These are phyloP conservation scores for Aristolochia californica DNA, from an alignment of 164 flowering plant genomes.

Conservation along the genomic window DNA sequence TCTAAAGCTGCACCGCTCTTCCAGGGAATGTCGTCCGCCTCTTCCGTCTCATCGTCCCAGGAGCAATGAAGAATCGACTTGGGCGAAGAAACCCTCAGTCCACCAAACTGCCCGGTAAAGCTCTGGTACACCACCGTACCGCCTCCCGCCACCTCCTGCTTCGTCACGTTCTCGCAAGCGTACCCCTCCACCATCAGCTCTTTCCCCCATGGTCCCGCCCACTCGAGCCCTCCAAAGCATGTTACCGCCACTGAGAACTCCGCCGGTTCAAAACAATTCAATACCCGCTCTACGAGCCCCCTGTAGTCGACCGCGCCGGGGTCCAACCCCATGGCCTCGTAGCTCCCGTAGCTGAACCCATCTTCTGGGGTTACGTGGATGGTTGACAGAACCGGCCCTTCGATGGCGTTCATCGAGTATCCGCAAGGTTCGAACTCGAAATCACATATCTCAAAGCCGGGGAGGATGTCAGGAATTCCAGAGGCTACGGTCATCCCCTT, in stretches of 20 bases:
- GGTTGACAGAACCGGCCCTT: conserved; percentile 44
- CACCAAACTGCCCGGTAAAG: conserved; percentile 11
- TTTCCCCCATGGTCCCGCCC: conserved; percentile 15
- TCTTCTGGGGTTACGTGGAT: conserved; percentile 84
- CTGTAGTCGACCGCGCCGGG: conserved; percentile 13
- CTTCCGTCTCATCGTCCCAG: conserved; percentile 22
- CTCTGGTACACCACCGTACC: conserved; percentile 28
- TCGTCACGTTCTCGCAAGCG: conserved; percentile 19
- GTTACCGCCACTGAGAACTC: conserved; percentile 53
- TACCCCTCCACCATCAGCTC: conserved; percentile 26
- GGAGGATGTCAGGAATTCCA: conserved; percentile 39
- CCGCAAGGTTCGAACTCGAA: conserved; percentile 82
- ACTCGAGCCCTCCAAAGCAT: conserved; percentile 8
- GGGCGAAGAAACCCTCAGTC: conserved; percentile 9
- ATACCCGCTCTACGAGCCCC: conserved; percentile 32
- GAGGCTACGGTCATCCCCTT: conserved; percentile 45
- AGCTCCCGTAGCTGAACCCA: conserved; percentile 82
- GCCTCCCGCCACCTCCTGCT: conserved; percentile 37
- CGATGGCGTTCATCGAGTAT: conserved; percentile 74
- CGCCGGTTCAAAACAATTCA: conserved; percentile 44
- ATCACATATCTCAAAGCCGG: conserved; percentile 47
- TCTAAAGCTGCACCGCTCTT: no score
- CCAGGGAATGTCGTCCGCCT: not conserved
- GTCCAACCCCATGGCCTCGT: conserved; percentile 52
- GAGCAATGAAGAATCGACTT: conserved; percentile 13